These are phyloP conservation scores for Geotrichum cucujoidarum DNA, from an alignment of 1,139 yeast genomes.

Conservation along the genomic window DNA sequence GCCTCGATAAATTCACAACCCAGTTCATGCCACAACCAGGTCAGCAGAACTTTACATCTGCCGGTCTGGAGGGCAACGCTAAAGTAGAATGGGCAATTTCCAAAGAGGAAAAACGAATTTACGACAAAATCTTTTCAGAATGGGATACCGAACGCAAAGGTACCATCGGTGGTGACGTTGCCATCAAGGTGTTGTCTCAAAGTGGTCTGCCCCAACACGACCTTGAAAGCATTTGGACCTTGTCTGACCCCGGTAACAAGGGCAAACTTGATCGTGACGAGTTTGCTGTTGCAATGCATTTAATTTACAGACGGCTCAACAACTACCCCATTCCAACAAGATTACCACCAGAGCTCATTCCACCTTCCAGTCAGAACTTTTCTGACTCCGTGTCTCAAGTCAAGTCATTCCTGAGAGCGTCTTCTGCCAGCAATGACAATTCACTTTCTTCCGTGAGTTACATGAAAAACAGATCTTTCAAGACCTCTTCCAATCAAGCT, in stretches of 20 bases:
- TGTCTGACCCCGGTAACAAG: constrained; percentile 83
- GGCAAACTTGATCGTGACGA: constrained; percentile 80
- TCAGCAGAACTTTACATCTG: constrained; percentile 36
- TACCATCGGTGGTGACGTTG: constrained; percentile 72
- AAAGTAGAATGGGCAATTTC: constrained; percentile 68
- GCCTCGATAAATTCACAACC: constrained; percentile 66
- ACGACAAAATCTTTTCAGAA: constrained; percentile 81
- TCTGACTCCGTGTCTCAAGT: constrained; percentile 47
- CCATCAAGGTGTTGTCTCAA: constrained; percentile 82
- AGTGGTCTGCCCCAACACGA: constrained; percentile 84
- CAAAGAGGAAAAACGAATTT: constrained; percentile 78
- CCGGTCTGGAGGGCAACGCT: constrained; percentile 35
- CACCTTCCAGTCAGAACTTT: constrained; percentile 67
- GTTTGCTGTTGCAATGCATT: constrained; percentile 91
- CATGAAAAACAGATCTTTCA: constrained; percentile 30
- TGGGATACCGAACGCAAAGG: constrained; percentile 77
- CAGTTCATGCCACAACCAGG: constrained; percentile 68
- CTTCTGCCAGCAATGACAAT: constrained; percentile 22
- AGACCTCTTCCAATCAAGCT: constrained; percentile 34
- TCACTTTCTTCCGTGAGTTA: constrained; percentile 24
- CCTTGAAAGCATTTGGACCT: constrained; percentile 86
- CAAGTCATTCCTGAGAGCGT: constrained; percentile 41
- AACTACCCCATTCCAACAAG: constrained; percentile 73
- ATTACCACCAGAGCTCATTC: constrained; percentile 57
- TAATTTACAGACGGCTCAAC: constrained; percentile 76